These are phyloP conservation scores for Pogostemon cablin DNA, from an alignment of 257 asterid species.

Conservation along the genomic window DNA sequence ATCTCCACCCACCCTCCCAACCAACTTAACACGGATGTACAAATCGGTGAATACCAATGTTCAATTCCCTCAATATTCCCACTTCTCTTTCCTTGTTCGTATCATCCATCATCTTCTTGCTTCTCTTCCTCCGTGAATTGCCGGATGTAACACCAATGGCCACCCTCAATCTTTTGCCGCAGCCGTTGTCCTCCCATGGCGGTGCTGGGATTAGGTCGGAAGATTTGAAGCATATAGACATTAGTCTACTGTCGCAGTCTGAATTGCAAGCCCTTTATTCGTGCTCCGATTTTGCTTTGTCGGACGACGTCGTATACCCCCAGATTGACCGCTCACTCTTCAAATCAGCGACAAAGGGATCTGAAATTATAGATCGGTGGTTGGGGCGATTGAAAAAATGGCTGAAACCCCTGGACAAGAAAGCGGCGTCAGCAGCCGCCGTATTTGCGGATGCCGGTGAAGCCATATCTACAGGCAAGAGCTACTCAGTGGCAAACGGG, in stretches of 20 bases:
- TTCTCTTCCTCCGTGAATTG: not conserved
- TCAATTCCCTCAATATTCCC: not conserved
- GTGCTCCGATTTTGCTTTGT: slow-evolving; percentile 58
- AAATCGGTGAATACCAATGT: no score
- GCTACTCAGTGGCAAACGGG: no score
- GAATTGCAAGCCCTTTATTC: slow-evolving; percentile 74
- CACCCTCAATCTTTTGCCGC: slow-evolving; percentile 40
- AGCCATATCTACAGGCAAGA: no score
- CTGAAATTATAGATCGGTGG: no score
- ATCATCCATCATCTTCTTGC: not conserved
- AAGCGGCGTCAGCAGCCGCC: no score
- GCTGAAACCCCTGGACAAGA: no score
- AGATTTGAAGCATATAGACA: slow-evolving; percentile 52
- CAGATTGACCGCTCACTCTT: slow-evolving; percentile 71
- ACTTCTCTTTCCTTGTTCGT: not conserved
- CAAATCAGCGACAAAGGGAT: slow-evolving; percentile 26
- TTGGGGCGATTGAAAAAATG: no score
- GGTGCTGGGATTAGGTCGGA: slow-evolving; percentile 48
- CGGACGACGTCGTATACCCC: slow-evolving; percentile 64
- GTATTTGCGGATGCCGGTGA: no score
- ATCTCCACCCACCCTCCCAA: no score
- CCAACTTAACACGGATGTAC: no score
- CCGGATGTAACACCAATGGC: slow-evolving; percentile 37
- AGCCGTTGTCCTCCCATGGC: slow-evolving; percentile 33
- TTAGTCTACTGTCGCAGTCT: slow-evolving; percentile 65